Conservation (phyloP, 768 basidiomycete species). For the Phanerodontia chrysosporium region DNA sequence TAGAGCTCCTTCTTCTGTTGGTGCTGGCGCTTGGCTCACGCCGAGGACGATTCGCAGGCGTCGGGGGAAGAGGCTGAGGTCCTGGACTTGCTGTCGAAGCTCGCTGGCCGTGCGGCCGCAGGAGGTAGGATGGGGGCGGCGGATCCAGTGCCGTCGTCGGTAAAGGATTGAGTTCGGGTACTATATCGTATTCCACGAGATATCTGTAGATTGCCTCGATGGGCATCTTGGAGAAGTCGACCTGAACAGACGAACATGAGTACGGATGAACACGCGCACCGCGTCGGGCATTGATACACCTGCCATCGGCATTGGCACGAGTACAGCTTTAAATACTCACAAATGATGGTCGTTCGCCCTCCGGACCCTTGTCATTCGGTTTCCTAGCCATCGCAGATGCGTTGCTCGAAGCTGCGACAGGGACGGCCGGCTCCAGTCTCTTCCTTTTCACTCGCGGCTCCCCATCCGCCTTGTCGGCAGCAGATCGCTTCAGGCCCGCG, state of each 20-base stretch:
- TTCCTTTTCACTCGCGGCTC: conserved; percentile 74
- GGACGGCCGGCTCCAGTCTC: conserved; percentile 46
- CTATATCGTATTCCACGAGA: conserved; percentile 66
- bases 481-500: conserved; percentile 56
- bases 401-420: conserved; percentile 12
- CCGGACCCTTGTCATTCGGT: conserved; percentile 8
- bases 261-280: neutral
- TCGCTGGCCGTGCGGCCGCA: conserved; percentile 45
- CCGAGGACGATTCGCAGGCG: conserved; percentile 69
- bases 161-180: conserved; percentile 67
- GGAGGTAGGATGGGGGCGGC: conserved; percentile 60
- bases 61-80: conserved; percentile 29
- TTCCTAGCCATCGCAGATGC: conserved; percentile 8
- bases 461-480: conserved; percentile 64
- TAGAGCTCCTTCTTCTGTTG: conserved; percentile 63
- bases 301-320: too few species aligned
- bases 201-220: conserved; percentile 63
- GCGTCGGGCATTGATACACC: too few species aligned
- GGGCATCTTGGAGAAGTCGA: conserved; percentile 75
- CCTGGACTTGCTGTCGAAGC: conserved; percentile 30
- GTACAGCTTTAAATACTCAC: conserved; percentile 13
- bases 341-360: conserved; percentile 19
- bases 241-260: conserved; percentile 35
- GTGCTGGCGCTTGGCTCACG: conserved; percentile 59
- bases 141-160: conserved; percentile 66